Conservation (phyloP, 331 rosid genomes). For the Rhamnella rubrinervis region DNA sequence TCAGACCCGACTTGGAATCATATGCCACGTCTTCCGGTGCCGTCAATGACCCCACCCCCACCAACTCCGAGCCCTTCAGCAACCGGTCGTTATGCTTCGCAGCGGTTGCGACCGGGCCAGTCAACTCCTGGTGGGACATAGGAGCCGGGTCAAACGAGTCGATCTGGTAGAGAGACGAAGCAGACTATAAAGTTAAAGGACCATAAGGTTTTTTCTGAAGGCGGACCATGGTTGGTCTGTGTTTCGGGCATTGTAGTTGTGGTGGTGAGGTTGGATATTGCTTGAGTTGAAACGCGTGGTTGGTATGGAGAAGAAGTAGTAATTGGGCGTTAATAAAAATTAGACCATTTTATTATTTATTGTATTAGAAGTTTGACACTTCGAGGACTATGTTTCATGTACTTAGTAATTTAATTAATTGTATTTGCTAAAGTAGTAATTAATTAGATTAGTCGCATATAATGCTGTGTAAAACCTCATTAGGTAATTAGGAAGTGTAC, state of each 20-base stretch:
- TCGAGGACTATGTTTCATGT: no score
- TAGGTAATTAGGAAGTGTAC: no score
- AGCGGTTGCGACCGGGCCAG: constrained; percentile 4
- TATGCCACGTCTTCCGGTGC: constrained; percentile 70
- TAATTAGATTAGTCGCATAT: no score
- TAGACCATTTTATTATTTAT: no score
- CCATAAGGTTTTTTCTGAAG: constrained; percentile 10
- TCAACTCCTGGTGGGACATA: constrained; percentile 37
- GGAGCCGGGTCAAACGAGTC: constrained; percentile 54
- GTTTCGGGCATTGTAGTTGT: background rate
- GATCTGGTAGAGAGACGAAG: constrained; percentile 26
- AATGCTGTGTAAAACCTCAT: no score
- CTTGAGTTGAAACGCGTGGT: no score
- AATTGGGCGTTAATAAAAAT: no score
- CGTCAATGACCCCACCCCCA: constrained; percentile 36
- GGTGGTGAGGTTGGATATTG: no score
- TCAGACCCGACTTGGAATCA: constrained; percentile 39
- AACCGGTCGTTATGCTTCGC: constrained; percentile 30
- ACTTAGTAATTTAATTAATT: no score
- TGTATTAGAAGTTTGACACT: no score
- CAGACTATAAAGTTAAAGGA: constrained; percentile 5
- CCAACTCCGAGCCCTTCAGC: constrained; percentile 36
- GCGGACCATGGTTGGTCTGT: background rate
- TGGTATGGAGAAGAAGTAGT: no score
- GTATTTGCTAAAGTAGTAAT: no score